phyloP scores from a whole-genome alignment of 257 asterid genomes.

The Agastache rugosa region DNA sequence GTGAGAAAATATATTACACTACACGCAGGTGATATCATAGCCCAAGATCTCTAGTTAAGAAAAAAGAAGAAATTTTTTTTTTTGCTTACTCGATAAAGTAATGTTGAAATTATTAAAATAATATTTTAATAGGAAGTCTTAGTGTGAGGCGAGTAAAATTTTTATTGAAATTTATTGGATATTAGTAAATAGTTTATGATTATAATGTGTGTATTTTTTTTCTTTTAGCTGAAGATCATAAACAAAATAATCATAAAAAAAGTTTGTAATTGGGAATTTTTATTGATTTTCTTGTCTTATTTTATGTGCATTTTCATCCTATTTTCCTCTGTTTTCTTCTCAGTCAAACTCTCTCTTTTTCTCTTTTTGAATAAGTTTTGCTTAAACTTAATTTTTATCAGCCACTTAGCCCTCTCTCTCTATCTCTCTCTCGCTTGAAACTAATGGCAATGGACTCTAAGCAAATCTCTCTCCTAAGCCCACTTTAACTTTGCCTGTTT shows the following conservation, averaged over 20 bases:
- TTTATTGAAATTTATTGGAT: no score
- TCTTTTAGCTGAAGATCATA: neutral
- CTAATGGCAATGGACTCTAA: neutral
- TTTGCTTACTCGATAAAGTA: no score
- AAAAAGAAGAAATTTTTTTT: no score
- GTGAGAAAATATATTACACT: no score
- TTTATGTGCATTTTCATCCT: neutral
- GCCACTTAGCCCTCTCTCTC: constrained; percentile 3
- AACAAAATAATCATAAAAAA: constrained; percentile 6
- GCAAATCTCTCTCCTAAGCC: constrained; percentile 19
- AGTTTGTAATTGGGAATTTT: neutral
- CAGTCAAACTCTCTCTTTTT: neutral
- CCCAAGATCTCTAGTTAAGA: no score
- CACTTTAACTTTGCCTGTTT: constrained; percentile 19
- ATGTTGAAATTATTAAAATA: no score
- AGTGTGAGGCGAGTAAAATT: no score
- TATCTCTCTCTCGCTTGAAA: constrained; percentile 2
- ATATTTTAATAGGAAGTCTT: no score
- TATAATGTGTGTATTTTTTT: no score
- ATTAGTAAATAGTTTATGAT: no score
- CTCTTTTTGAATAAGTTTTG: neutral
- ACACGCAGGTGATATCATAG: no score
- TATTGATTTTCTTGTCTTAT: neutral
- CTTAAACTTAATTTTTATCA: neutral
- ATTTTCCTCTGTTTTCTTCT: constrained; percentile 24